Evolutionary conservation across 495 filamentous ascomycete genomes (phyloP), one percentile per base, ranked within the genome.

Genomic region (Talaromyces adpressus): DNA sequence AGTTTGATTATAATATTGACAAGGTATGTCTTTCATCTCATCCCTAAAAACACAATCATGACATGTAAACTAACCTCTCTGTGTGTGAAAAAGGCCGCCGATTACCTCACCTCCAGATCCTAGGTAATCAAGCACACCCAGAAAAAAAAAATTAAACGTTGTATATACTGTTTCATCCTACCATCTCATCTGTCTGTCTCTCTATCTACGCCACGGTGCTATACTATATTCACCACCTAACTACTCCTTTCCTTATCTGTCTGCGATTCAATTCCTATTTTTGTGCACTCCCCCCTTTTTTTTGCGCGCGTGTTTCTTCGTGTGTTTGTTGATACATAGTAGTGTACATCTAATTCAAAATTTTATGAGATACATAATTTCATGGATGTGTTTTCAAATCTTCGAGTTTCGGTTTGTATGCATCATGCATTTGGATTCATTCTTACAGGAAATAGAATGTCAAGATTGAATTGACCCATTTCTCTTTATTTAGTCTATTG

Each of bases 1-100:
- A 92, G 74, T 94, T 87, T 75, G 93, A 97, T 71, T 96, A 97
- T 75, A 93, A 97, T 76, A 81, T 97, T 70, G 92, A 96, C 72
- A 90, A 91, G 87, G 94, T 97, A 79, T 79, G 86, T 75, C 70
- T 36, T n/a, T 41, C 39, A 27, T 64, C 34, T 16, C 27, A 23
- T 20, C 4, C 4, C 18, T 9, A 9, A 8, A 30, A 14, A 7
- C 25, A 8, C 25, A n/a, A 58, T 8, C 29, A 36, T 32, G 29
- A 58, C n/a, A 18, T 36, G 54, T 3, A 57, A 58, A 14, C 30
- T 34, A 41, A 49, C 22, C 16, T 20, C 2, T 25, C 22, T 45
- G 29, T 29, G 27, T 7, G 11, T 27, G n/a, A 22, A 9, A 20
- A 45, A 81, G 78, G 78, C 78, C 25, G 77, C 69, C 2, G 78